Conservation (phyloP, 2,329 filamentous ascomycete species). For the Lachnellula arida region DNA sequence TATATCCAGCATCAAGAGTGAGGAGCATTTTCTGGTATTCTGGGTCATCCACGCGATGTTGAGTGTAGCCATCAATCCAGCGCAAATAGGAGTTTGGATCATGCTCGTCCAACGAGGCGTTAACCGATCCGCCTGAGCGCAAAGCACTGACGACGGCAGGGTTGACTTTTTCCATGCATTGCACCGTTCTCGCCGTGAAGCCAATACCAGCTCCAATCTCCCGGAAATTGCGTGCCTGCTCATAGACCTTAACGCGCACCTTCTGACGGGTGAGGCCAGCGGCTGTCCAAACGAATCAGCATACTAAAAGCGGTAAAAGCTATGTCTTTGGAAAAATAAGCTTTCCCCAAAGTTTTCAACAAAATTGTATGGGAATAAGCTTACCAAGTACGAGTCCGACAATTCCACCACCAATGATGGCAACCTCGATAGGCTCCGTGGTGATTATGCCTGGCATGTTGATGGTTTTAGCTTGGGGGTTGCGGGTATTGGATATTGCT, state of each 20-base stretch:
- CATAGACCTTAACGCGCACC: constrained; percentile 46
- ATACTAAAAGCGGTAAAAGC: no score
- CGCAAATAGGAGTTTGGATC: constrained; percentile 3
- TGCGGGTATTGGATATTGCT: background rate
- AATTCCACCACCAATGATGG: constrained; percentile 56
- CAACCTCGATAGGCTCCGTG: constrained; percentile 32
- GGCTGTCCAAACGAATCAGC: constrained; percentile 15
- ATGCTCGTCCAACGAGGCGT: constrained; percentile 23
- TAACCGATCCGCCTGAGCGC: constrained; percentile 24
- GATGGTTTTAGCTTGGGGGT: background rate
- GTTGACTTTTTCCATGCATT: constrained; percentile 49
- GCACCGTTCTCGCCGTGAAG: constrained; percentile 49
- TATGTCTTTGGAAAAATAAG: no score
- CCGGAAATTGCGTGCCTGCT: constrained; percentile 47
- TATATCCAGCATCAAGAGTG: background rate
- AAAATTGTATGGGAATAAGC: no score
- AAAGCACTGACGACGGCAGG: constrained; percentile 40
- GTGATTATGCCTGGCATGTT: background rate
- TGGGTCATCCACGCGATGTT: background rate
- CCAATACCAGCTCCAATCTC: constrained; percentile 55
- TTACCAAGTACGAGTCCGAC: constrained; percentile 46
- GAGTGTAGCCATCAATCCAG: constrained; percentile 8
- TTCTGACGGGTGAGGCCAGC: constrained; percentile 43
- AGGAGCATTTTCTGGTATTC: constrained; percentile 14
- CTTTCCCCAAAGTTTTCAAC: no score